phyloP scores from a whole-genome alignment of 2,329 filamentous ascomycete genomes.

The Dendryphion nanum region DNA sequence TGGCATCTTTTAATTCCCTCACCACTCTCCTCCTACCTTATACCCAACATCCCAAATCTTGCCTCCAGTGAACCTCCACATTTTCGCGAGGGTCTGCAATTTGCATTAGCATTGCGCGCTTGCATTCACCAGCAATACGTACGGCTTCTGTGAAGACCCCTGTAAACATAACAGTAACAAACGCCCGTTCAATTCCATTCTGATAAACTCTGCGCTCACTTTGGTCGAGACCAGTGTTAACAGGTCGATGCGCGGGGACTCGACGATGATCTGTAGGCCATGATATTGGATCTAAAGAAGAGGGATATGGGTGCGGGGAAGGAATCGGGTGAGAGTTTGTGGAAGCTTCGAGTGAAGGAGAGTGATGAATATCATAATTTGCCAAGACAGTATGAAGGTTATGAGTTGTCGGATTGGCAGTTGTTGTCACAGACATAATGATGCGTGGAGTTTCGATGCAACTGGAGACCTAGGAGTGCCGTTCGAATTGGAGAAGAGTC shows the following conservation, averaged over 20 bases:
- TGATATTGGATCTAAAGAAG: too few relatives aligned
- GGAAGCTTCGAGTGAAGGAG: conserved; percentile 16
- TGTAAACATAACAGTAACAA: conserved; percentile 52
- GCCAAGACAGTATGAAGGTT: conserved; percentile 38
- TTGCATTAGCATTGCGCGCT: conserved; percentile 2
- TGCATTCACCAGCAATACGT: too few relatives aligned
- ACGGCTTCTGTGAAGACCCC: conserved; percentile 48
- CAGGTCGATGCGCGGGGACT: conserved; percentile 49
- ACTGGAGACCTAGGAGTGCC: too few relatives aligned
- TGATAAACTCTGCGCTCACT: conserved; percentile 44
- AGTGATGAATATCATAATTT: conserved; percentile 50
- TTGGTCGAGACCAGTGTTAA: conserved; percentile 45
- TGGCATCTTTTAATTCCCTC: not conserved
- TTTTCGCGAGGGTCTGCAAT: conserved; percentile 26
- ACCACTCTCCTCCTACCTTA: conserved; percentile 56
- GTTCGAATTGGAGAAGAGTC: too few relatives aligned
- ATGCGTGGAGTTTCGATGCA: not conserved
- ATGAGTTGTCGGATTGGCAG: conserved; percentile 39
- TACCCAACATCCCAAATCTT: conserved; percentile 51
- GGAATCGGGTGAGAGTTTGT: conserved; percentile 28
- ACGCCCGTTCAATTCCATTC: conserved; percentile 47
- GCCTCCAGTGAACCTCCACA: conserved; percentile 54
- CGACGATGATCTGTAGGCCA: conserved; percentile 52
- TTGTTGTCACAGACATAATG: conserved; percentile 48
- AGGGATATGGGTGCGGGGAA: conserved; percentile 28